A percentile compares a stretch with the other conserved stretches of the same genome.
These are phyloP conservation scores for Mycosphaerella arachidis DNA, from an alignment of 2,329 filamentous ascomycete genomes.

Conservation along the genomic window DNA sequence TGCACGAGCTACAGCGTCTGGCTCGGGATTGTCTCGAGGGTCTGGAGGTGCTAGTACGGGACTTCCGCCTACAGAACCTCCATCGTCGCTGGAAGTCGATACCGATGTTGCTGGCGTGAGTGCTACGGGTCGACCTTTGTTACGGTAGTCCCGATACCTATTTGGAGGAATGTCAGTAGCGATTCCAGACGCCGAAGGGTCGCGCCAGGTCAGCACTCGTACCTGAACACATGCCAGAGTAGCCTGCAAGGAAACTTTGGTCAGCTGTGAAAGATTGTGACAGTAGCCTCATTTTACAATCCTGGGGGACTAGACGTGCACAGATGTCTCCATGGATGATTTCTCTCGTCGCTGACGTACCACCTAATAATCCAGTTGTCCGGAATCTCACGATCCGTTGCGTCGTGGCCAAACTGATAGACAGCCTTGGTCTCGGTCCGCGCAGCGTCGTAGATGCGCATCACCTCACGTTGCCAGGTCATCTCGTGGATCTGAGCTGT, in stretches of 20 bases:
- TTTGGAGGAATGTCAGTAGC: neutral
- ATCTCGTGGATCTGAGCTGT: conserved; percentile 44
- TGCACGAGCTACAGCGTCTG: neutral
- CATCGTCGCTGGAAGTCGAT: neutral
- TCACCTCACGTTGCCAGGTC: conserved; percentile 39
- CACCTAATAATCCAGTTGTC: conserved; percentile 48
- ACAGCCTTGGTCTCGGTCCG: conserved; percentile 35
- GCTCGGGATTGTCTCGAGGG: neutral
- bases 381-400: conserved; percentile 33
- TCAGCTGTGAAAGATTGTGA: neutral
- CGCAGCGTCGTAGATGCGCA: conserved; percentile 37
- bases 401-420: conserved; percentile 39
- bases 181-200: neutral
- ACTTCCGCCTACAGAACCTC: neutral
- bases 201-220: neutral
- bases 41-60: neutral
- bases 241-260: conserved; percentile 19
- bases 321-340: neutral
- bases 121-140: conserved; percentile 22
- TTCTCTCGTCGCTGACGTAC: conserved; percentile 12
- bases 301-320: neutral
- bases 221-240: conserved; percentile 46
- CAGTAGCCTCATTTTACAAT: neutral
- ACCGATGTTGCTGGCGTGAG: neutral
- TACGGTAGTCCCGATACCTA: conserved; percentile 39